Conservation (phyloP, 148 eudicot genomes). For the Nepenthes gracilis region DNA sequence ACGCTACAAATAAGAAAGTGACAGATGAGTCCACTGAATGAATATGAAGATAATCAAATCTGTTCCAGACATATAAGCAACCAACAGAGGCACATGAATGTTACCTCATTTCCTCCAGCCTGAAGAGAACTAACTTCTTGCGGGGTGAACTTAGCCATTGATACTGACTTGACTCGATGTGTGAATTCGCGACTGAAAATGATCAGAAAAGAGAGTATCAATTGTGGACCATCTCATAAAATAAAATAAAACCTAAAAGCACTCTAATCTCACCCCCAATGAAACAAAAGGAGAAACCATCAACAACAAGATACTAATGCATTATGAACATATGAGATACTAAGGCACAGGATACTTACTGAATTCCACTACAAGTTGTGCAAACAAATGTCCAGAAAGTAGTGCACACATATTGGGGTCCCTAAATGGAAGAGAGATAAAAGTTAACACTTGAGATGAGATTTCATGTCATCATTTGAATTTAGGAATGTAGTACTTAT, state of each 20-base stretch:
- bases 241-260: background rate
- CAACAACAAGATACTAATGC: background rate
- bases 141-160: constrained; percentile 92
- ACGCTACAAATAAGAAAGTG: constrained; percentile 24
- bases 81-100: background rate
- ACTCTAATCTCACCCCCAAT: background rate
- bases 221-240: background rate
- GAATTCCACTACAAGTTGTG: constrained; percentile 91
- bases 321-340: background rate
- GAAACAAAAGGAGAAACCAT: background rate
- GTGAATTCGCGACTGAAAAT: constrained; percentile 91
- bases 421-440: constrained; percentile 31
- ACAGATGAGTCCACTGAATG: background rate
- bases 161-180: constrained; percentile 90
- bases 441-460: background rate
- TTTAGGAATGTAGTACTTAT: background rate
- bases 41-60: background rate
- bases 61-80: background rate
- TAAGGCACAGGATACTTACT: constrained; percentile 42
- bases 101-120: constrained; percentile 94
- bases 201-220: background rate
- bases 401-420: constrained; percentile 94
- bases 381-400: constrained; percentile 90
- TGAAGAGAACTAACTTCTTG: constrained; percentile 96
- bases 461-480: background rate